phyloP scores from a whole-genome alignment of 805 yeast genomes.

The Kazachstania psychrophila region DNA sequence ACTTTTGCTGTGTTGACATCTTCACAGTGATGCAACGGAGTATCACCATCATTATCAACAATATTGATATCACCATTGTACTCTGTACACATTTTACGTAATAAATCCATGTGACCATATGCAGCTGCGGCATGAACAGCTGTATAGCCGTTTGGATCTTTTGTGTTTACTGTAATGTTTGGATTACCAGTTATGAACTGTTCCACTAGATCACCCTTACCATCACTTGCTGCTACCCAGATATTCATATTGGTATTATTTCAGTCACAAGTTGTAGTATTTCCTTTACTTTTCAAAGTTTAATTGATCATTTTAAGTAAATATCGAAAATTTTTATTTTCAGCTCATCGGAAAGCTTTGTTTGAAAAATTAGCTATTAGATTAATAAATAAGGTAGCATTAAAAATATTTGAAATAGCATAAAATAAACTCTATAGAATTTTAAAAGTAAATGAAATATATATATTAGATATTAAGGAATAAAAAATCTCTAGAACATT shows the following conservation, averaged over 20 bases:
- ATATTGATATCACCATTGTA: constrained; percentile 78
- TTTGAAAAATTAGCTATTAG: neutral
- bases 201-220: constrained; percentile 52
- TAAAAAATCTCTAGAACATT: too few relatives aligned
- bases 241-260: constrained; percentile 41
- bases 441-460: neutral
- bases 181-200: constrained; percentile 39
- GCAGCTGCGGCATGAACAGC: constrained; percentile 97
- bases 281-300: neutral
- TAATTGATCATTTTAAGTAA: neutral
- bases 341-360: neutral
- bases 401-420: neutral
- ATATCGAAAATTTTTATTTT: neutral
- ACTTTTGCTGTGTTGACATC: constrained; percentile 52
- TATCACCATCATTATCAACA: constrained; percentile 83
- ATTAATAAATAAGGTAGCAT: neutral
- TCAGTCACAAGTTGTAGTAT: neutral
- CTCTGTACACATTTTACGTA: constrained; percentile 28
- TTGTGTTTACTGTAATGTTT: constrained; percentile 51
- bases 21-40: constrained; percentile 90
- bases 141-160: constrained; percentile 91
- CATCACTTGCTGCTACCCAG: constrained; percentile 95
- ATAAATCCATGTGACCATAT: constrained; percentile 68
- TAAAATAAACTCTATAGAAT: neutral
- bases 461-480: too few relatives aligned